phyloP scores from a whole-genome alignment of 148 eudicot genomes.

The Fagopyrum tataricum region DNA sequence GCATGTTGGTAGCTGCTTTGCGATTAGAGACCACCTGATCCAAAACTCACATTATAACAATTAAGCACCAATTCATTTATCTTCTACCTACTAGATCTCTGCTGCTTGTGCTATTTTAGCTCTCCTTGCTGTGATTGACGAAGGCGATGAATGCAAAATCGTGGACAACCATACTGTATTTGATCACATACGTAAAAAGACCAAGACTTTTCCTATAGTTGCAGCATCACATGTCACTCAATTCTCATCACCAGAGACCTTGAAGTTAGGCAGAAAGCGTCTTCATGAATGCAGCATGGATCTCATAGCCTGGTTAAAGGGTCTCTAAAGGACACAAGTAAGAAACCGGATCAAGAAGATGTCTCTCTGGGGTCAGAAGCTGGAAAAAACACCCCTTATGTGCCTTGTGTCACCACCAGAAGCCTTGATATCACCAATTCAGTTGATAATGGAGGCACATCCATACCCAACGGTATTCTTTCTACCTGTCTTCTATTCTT shows the following conservation, averaged over 20 bases:
- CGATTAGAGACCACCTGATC: no score
- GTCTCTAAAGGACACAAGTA: conserved; percentile 20
- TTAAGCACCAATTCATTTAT: conserved; percentile 7
- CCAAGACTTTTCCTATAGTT: conserved; percentile 61
- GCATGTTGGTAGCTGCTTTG: no score
- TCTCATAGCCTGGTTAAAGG: conserved; percentile 19
- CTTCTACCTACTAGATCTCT: conserved; percentile 9
- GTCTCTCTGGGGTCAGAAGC: conserved; percentile 20
- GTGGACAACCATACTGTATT: conserved; percentile 61
- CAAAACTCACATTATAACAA: no score
- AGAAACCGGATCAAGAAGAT: conserved; percentile 13
- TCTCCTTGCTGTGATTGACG: conserved; percentile 24
- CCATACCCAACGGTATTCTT: conserved; percentile 20
- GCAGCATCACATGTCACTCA: conserved; percentile 29
- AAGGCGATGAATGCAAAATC: conserved; percentile 65
- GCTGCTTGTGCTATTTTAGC: conserved; percentile 26
- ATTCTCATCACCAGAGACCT: conserved; percentile 41
- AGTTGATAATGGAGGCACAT: conserved; percentile 24
- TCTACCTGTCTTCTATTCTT: neutral
- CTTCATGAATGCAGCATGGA: conserved; percentile 35
- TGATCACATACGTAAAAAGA: conserved; percentile 78
- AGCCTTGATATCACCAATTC: conserved; percentile 18
- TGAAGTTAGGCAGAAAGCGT: conserved; percentile 40
- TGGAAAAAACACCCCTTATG: conserved; percentile 17
- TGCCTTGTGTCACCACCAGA: conserved; percentile 12